Evolutionary conservation across 768 basidiomycete genomes (phyloP), one percentile per base, ranked within the genome.

Genomic region (Leccinum boreale): DNA sequence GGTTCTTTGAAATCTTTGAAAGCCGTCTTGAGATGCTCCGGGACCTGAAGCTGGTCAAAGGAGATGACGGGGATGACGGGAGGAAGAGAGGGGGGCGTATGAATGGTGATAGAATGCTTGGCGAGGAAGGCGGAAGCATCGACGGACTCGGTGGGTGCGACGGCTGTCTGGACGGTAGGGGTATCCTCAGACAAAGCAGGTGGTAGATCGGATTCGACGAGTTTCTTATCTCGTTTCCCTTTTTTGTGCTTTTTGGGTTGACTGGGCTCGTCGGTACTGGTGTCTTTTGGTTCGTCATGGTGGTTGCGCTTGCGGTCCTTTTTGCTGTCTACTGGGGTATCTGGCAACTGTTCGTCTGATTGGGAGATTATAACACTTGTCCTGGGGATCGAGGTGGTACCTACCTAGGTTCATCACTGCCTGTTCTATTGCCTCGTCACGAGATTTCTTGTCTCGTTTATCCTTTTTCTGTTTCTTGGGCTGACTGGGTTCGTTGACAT

Each of bases 1-100:
- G 97, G 96, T 62, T 89, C 85, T 61, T 85, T 83, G 77, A 94
- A 99, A 8, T 76, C 77, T 50, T 77, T 70, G 58, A 98, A 86
- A 0, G 85, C 87, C 1, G 74, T 66, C 44, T 79, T 80, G 33
- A 98, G 81, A 14, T 78, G 76, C 1, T 75, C 70, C 6, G 89
- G 84, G 50, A 98, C 80, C 28, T 77, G 78, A 1, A 98, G 81
- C 54, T 89, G 83, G 57, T 81, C 75, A 68, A 99, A 96, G 2
- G 84, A 80, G 48, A 89, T 79, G 52, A 93, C 75, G 26, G 97
- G 95, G 14, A 75, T 74, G 58, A 85, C 77, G 19, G 77, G 64
- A 4, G 77, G 67, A 35, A 77, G 71, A 45, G 78, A 74, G 3
- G 75, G 62, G 2, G 82, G 80, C 2, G 80, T 79, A 56, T 83